Base-by-base conservation (phyloP, 768 basidiomycete genomes). In the Pleurotus salmoneostramineus region DNA sequence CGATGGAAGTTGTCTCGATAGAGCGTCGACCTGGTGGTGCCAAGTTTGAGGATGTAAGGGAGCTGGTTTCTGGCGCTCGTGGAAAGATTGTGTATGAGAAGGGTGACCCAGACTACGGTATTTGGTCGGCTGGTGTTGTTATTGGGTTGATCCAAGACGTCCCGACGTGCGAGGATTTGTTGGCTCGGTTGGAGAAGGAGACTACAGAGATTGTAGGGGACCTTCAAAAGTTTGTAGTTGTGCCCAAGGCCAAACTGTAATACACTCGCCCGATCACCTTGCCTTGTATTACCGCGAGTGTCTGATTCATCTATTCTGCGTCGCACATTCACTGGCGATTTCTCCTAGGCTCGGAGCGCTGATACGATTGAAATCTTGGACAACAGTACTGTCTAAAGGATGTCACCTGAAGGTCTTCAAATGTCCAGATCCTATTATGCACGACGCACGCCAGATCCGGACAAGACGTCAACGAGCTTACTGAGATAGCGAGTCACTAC, bases 101-200 rank as follows among this genome's bases (percentile, higher is more conserved):
- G 1, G 95, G 95, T 6, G 95, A 97, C 64, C 75, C 83, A 0
- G 92, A 98, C 61, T 84, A 87, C 63, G 95, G 95, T 3, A 88
- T 96, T 49, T 96, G 95, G 95, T 81, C 71, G 57, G 84, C 84
- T 15, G 87, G 89, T 2, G 72, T 89, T 59, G 69, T 73, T 6
- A 65, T 88, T 54, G 91, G 90, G 2, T 68, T 92, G 59, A 93
- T 96, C 66, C 77, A 89, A 40, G 93, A 96, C 67, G 84, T 91
- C 44, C 91, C 91, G 11, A 89, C 88, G 1, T 95, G 93, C 72
- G 77, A 87, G 57, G 88, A 78, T 54, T 72, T 97, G 33, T 60
- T 96, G 56, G 64, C 67, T 14, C 74, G 81, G 62, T 81, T 96
- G 46, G 95, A 93, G 74, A 75, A 67, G 51, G 93, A 93, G 66